A percentile compares a stretch with the other conserved stretches of the same genome.
Conservation (phyloP, 129 eudicot genomes). For the Centrapalus pauciflorus region DNA sequence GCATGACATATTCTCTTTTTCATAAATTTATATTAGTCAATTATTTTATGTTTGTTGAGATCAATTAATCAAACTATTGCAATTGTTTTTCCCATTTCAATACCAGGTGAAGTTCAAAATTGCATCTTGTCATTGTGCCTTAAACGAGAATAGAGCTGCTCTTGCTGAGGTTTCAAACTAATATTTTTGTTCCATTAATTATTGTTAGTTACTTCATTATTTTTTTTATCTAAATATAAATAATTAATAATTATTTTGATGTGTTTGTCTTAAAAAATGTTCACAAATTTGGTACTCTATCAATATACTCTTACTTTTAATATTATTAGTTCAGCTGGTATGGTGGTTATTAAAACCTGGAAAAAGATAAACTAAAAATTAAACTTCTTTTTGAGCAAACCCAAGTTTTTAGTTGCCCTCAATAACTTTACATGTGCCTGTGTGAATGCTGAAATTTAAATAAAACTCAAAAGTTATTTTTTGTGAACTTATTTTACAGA, state of each 20-base stretch:
- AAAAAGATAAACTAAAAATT: neutral
- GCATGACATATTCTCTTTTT: neutral
- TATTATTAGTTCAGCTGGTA: neutral
- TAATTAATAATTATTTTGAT: neutral
- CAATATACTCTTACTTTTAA: neutral
- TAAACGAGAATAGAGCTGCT: conserved; percentile 82
- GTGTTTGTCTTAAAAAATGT: conserved; percentile 3
- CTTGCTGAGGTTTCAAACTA: conserved; percentile 59
- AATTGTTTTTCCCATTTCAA: neutral
- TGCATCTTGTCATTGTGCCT: conserved; percentile 69
- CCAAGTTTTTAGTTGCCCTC: neutral
- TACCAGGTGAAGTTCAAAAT: conserved; percentile 86
- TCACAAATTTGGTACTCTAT: neutral
- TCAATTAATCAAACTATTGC: neutral
- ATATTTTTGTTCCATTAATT: neutral
- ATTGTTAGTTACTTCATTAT: neutral
- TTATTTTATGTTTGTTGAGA: neutral
- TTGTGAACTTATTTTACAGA: conserved; percentile 35
- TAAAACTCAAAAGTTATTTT: neutral
- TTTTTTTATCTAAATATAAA: conserved; percentile 1
- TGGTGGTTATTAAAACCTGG: neutral
- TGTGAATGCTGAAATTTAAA: neutral
- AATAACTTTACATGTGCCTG: neutral
- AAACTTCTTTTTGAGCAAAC: neutral
- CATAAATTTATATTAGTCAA: neutral